Percentiles rank a stretch among this genome's conserved stretches.
These are phyloP conservation scores for Aspergillus diversus DNA, from an alignment of 495 filamentous ascomycete species.

Conservation along the genomic window DNA sequence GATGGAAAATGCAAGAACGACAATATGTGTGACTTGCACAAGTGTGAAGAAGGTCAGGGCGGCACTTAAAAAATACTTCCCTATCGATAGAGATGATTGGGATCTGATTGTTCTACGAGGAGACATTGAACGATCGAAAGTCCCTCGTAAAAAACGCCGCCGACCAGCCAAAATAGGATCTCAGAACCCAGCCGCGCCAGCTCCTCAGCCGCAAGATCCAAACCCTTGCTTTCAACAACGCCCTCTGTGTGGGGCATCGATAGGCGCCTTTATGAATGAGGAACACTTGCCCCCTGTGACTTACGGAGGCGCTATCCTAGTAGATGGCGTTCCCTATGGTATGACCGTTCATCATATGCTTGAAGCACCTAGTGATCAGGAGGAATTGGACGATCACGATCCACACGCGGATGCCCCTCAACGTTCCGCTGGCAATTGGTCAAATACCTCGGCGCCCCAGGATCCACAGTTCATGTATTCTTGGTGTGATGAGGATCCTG, in stretches of 20 bases:
- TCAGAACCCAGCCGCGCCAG: slow-evolving; percentile 33
- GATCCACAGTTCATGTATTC: slow-evolving; percentile 35
- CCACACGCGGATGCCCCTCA: slow-evolving; percentile 34
- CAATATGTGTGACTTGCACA: slow-evolving; percentile 74
- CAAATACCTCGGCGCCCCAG: slow-evolving; percentile 23
- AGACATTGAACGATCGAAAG: slow-evolving; percentile 70
- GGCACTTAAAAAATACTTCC: slow-evolving; percentile 71
- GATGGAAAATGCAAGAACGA: slow-evolving; percentile 65
- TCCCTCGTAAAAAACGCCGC: slow-evolving; percentile 49
- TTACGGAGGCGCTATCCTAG: slow-evolving; percentile 82
- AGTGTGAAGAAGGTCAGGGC: slow-evolving; percentile 72
- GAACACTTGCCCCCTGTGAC: slow-evolving; percentile 86
- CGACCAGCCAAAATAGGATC: slow-evolving; percentile 43
- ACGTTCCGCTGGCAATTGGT: slow-evolving; percentile 42
- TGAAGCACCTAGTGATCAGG: slow-evolving; percentile 73
- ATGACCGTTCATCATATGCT: slow-evolving; percentile 98
- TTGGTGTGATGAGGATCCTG: slow-evolving; percentile 37
- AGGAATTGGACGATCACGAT: slow-evolving; percentile 40
- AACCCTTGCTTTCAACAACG: slow-evolving; percentile 66
- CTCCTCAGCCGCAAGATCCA: slow-evolving; percentile 38
- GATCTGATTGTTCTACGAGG: slow-evolving; percentile 66
- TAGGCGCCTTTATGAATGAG: slow-evolving; percentile 84
- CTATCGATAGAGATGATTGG: slow-evolving; percentile 63
- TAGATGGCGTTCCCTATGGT: slow-evolving; percentile 82
- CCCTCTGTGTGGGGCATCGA: slow-evolving; percentile 85